Evolutionary conservation across 1,284 basidiomycete species (phyloP).

Genomic region (Erythrobasidium hasegawianum): DNA sequence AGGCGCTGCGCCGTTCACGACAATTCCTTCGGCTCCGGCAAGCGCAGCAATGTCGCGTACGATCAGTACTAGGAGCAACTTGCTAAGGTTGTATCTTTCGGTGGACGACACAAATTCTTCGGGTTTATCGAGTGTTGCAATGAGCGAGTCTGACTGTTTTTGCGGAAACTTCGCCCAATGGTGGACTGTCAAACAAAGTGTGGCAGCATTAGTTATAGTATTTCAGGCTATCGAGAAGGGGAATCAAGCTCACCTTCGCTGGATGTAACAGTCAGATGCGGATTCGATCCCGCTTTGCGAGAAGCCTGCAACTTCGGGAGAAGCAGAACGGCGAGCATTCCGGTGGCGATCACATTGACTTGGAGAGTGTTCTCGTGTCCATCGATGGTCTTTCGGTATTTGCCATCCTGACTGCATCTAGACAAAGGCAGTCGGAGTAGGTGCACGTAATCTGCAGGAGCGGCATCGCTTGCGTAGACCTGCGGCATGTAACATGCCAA

Average conservation of each 20-base stretch:
- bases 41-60: slow-evolving; percentile 35
- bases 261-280: slow-evolving; percentile 35
- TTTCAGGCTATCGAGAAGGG: not conserved
- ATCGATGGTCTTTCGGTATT: not conserved
- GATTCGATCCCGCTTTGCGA: slow-evolving; percentile 3
- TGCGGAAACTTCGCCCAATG: slow-evolving; percentile 30
- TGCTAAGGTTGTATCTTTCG: slow-evolving; percentile 38
- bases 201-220: too few relatives aligned
- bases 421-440: too few relatives aligned
- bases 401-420: too few relatives aligned
- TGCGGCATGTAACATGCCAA: too few relatives aligned
- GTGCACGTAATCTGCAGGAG: too few relatives aligned
- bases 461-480: too few relatives aligned
- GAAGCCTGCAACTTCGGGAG: slow-evolving; percentile 36
- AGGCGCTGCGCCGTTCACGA: slow-evolving; percentile 41
- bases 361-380: slow-evolving; percentile 36
- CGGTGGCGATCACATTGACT: slow-evolving; percentile 40
- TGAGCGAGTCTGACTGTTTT: not conserved
- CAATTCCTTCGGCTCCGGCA: slow-evolving; percentile 15
- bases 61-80: slow-evolving; percentile 38
- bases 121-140: slow-evolving; percentile 11
- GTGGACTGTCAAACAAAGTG: slow-evolving; percentile 39
- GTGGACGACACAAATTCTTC: not conserved
- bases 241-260: slow-evolving; percentile 29
- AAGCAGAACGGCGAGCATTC: slow-evolving; percentile 33